A percentile compares a stretch with the other conserved stretches of the same genome.
Conservation (phyloP, 352 stramenopile genomes). For the Pseudoperonospora humuli region DNA sequence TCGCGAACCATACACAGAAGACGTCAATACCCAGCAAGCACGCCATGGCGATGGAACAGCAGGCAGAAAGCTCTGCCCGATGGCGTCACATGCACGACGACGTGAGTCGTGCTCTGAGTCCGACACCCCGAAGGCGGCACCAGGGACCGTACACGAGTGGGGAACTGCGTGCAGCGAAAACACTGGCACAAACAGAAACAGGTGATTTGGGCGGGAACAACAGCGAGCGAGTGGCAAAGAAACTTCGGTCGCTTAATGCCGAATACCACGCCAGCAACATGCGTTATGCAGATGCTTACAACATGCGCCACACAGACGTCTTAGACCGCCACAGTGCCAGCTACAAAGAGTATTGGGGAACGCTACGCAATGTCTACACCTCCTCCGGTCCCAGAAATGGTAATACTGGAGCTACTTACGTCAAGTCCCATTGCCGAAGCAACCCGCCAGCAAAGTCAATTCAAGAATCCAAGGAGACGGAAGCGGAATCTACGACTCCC, state of each 20-base stretch:
- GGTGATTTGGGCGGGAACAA: slow-evolving; percentile 55
- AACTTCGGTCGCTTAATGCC: slow-evolving; percentile 63
- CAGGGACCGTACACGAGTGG: slow-evolving; percentile 24
- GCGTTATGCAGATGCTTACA: slow-evolving; percentile 27
- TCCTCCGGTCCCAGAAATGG: slow-evolving; percentile 15
- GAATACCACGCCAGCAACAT: slow-evolving; percentile 63
- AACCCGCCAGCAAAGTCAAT: neutral
- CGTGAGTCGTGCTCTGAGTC: slow-evolving; percentile 45
- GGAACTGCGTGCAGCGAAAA: slow-evolving; percentile 24
- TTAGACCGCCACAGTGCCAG: slow-evolving; percentile 41
- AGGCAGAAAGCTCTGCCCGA: slow-evolving; percentile 32
- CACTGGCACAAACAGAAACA: slow-evolving; percentile 33
- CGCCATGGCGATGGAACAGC: slow-evolving; percentile 17
- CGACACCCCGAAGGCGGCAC: slow-evolving; percentile 21
- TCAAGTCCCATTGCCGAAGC: slow-evolving; percentile 14
- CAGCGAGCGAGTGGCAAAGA: slow-evolving; percentile 55
- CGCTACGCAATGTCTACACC: slow-evolving; percentile 55
- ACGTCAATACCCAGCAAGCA: slow-evolving; percentile 1
- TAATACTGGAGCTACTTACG: slow-evolving; percentile 3
- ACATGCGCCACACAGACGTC: slow-evolving; percentile 27
- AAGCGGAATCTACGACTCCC: slow-evolving; percentile 45
- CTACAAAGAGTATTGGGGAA: slow-evolving; percentile 73
- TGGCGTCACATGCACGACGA: slow-evolving; percentile 73
- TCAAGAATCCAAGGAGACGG: slow-evolving; percentile 27
- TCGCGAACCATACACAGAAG: slow-evolving; percentile 2